Base-by-base conservation (phyloP, 2,329 filamentous ascomycete species). In the Podosphaera fusca region DNA sequence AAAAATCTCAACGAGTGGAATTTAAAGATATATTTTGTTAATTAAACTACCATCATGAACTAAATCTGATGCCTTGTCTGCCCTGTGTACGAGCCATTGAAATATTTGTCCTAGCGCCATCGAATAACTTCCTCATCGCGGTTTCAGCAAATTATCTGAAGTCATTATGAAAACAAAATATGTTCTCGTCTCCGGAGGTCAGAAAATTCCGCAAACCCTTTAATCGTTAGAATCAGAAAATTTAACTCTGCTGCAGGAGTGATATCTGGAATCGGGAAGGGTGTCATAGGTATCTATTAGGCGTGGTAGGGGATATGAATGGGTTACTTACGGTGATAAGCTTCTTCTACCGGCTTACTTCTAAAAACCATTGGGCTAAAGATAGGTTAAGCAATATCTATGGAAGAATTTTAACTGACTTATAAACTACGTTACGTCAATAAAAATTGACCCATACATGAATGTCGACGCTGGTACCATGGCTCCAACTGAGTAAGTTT, bases 361-460 rank as follows among this genome's bases (percentile, higher is more conserved):
- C 78, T 92, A 64, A 90, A 92, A 75, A 87, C 85, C 73, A 65
- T 82, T 61, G 87, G 86, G 53, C 74, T 90, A 59, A 87, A 84
- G 72, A 83, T 87, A 79, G 73, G 76, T 75, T 55, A 38, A 12
- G 8, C 33, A 35, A 45, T 21, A 53, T 47, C 49, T 35, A 36
- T 5, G 46, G 30, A 49, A 50, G 50, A 54, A 54, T 10, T 52
- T 14, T 56, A 56, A 58, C 69, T 71, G 63, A 72, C 68, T 55
- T 34, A 4, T 31, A 57, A 55, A 60, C 58, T 65, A 79, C 74
- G 79, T 82, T 64, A 78, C 80, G 52, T 77, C 77, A 42, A 83
- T 83, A 68, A 83, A 84, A 70, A 79, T 84, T 63, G 80, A 85
- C 67, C 81, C 82, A 1, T 86, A 86, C 69, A 78, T 86, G 72